Conservation (phyloP, 257 asterid species). For the Ocimum tenuiflorum region DNA sequence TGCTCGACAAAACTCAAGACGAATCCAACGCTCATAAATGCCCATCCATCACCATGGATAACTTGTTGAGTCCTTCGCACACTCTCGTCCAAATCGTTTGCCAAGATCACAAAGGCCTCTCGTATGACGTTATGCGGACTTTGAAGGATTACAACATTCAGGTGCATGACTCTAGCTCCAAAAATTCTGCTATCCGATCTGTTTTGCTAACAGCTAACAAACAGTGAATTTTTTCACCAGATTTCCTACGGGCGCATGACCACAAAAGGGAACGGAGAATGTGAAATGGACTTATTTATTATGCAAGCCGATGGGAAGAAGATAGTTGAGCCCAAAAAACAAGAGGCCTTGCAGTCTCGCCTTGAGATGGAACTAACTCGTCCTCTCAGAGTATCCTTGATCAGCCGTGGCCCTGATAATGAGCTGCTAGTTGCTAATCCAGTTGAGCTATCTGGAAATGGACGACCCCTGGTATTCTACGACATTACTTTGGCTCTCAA, state of each 20-base stretch:
- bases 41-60: slow-evolving; percentile 61
- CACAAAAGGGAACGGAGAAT: slow-evolving; percentile 41
- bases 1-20: slow-evolving; percentile 26
- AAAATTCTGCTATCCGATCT: neutral
- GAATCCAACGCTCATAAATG: slow-evolving; percentile 34
- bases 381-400: slow-evolving; percentile 65
- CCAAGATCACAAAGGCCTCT: slow-evolving; percentile 74
- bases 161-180: slow-evolving; percentile 32
- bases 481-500: slow-evolving; percentile 87
- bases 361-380: slow-evolving; percentile 71
- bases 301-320: slow-evolving; percentile 85
- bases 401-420: slow-evolving; percentile 82
- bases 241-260: slow-evolving; percentile 78
- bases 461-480: slow-evolving; percentile 75
- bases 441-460: slow-evolving; percentile 74
- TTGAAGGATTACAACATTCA: slow-evolving; percentile 77
- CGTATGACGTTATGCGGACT: slow-evolving; percentile 82
- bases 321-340: slow-evolving; percentile 61
- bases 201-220: neutral
- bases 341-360: slow-evolving; percentile 44
- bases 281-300: slow-evolving; percentile 78
- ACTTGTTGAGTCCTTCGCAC: slow-evolving; percentile 68
- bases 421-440: slow-evolving; percentile 83
- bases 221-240: slow-evolving; percentile 23
- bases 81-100: slow-evolving; percentile 81